Evolutionary conservation across 306 rosid species (phyloP), one percentile per base, ranked within the genome.

Genomic region (Rubus idaeus): DNA sequence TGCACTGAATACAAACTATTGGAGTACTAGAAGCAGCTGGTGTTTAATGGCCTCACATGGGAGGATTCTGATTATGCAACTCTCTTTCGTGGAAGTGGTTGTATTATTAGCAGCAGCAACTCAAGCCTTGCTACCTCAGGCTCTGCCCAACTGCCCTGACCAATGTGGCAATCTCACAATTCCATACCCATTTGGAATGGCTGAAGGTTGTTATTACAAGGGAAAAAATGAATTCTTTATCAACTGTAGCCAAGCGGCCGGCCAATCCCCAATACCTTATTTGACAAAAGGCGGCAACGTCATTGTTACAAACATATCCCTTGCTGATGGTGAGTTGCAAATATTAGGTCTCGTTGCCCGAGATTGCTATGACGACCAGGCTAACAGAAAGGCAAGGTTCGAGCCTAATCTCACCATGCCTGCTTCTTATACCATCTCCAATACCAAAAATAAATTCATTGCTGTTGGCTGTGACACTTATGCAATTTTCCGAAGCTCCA

Each of bases 291-390:
- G 6, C 10, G 23, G 71, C 20, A 67, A 4, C 47, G 7, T 67
- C 51, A 37, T 14, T 13, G 8, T 67, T 18, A 67, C 71, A 30
- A 67, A 67, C 71, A 67, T 67, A 40, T 67, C 71, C 50, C n/a
- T 42, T 8, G 71, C 44, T 18, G 50, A 30, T 2, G 71, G 71
- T 37, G 71, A 67, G 71, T 14, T 67, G 46, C 71, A 67, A 67
- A 67, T 67, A 53, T 18, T 13, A 6, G n/a, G 7, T 3, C 5
- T 1, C 7, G 18, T 37, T 9, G 42, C 41, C 35, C 44, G 44
- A 26, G 68, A 63, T 63, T 63, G 68, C 68, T 63, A 63, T 35
- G 21, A 2, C 42, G 40, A 16, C 41, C 5, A 13, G 9, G 68
- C 18, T 30, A 7, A 6, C 8, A 26, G 17, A 62, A 37, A 10